Evolutionary conservation across 2,329 filamentous ascomycete genomes (phyloP), one percentile per base, ranked within the genome.

Genomic region (Clonostachys sp.): DNA sequence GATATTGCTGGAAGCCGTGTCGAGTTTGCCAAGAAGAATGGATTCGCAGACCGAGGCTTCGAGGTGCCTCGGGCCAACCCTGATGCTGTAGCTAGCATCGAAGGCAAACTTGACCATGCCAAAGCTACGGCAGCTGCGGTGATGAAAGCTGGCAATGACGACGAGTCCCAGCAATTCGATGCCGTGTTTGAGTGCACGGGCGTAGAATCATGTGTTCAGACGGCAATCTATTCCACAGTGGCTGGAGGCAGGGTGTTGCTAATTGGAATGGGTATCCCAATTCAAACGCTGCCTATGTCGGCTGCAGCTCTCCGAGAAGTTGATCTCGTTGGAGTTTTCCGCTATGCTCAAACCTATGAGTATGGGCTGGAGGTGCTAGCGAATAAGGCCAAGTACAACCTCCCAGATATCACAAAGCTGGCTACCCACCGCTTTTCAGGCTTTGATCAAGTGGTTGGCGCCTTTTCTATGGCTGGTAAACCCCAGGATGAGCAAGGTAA

Each of bases 181-280:
- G 44, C 33, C n/a, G 44, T 45, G 12, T 52, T 52, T 42, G 50
- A 52, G 41, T 52, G 50, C 34, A 52, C 50, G 6, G 50, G 50
- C 24, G 50, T 52, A 10, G 50, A 52, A 43, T 41, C 45, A 16
- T 52, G 50, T 35, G 50, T 52, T 8, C 51, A 47, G 47, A 34
- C 50, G 20, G 40, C 42, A 13, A 45, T 48, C n/a, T 47, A 51
- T 51, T 7, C 75, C 2, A 83, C 84, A 12, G 75, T 75, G 50
- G 79, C 86, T 0, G 86, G 87, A 39, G 86, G 86, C 46, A 84
- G 79, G 54, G 73, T 89, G 47, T 72, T 89, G 63, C 72, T 89
- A n/a, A 83, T 89, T 41, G 86, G 86, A 47, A 87, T 89, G 83
- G 86, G 86, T 43, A 83, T 75, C 10, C 84, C 86, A 1, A 73